These are phyloP conservation scores for Penicillium cosmopolitanum DNA, from an alignment of 495 filamentous ascomycete species.

Conservation along the genomic window DNA sequence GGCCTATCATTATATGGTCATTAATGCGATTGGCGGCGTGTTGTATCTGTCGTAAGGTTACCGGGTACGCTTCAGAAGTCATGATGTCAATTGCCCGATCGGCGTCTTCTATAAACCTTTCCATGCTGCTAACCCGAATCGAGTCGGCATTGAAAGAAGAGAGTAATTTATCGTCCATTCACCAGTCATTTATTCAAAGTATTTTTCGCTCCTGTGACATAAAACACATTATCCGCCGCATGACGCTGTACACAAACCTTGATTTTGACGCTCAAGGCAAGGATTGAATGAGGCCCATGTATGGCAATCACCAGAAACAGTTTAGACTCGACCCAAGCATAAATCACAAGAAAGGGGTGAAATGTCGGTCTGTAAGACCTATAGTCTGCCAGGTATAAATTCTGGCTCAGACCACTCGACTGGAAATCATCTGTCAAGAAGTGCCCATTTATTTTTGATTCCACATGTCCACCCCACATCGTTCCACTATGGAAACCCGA, in stretches of 20 bases:
- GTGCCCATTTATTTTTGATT: constrained; percentile 1
- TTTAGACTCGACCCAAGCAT: neutral
- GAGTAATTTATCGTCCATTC: no score
- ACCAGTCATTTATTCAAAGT: neutral
- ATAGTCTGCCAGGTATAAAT: constrained; percentile 5
- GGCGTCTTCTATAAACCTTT: neutral
- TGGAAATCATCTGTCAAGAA: constrained; percentile 1
- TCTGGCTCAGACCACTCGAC: neutral
- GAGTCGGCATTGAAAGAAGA: no score
- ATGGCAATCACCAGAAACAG: constrained; percentile 3
- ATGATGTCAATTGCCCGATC: neutral
- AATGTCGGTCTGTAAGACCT: constrained; percentile 11
- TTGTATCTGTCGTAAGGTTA: neutral
- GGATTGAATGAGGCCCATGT: constrained; percentile 5
- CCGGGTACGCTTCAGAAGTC: neutral
- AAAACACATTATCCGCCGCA: neutral
- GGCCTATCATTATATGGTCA: no score
- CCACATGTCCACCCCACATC: constrained; percentile 3
- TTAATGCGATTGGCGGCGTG: no score
- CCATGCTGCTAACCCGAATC: neutral
- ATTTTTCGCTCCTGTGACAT: neutral
- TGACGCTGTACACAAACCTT: constrained; percentile 10
- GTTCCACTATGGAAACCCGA: constrained; percentile 8
- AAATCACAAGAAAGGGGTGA: constrained; percentile 5
- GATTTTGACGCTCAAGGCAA: neutral